Conservation (phyloP, 257 asterid genomes). For the Schizonepeta tenuifolia region DNA sequence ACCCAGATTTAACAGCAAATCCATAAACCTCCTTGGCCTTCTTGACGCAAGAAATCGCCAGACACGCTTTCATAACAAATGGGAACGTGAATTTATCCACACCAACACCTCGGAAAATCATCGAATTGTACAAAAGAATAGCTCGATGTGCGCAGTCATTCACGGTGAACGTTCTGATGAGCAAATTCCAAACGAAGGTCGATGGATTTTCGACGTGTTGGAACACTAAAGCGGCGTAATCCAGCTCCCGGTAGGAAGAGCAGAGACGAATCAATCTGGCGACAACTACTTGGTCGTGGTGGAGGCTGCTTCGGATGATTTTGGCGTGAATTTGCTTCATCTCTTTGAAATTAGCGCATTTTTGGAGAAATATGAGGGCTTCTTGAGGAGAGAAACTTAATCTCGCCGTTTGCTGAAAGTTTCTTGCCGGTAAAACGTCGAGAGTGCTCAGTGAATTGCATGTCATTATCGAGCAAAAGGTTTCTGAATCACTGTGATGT, state of each 20-base stretch:
- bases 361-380: constrained; percentile 49
- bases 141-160: constrained; percentile 45
- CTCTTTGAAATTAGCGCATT: constrained; percentile 51
- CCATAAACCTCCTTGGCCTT: constrained; percentile 64
- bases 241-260: constrained; percentile 45
- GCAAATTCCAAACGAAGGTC: constrained; percentile 51
- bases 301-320: constrained; percentile 45
- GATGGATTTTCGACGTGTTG: constrained; percentile 44
- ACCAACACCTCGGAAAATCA: constrained; percentile 46
- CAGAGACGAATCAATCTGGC: constrained; percentile 53
- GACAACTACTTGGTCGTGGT: constrained; percentile 38
- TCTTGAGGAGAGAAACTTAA: constrained; percentile 47
- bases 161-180: constrained; percentile 47
- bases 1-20: constrained; percentile 53
- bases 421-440: constrained; percentile 41
- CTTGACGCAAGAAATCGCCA: constrained; percentile 41
- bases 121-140: constrained; percentile 46
- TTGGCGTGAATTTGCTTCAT: constrained; percentile 54
- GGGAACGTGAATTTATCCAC: constrained; percentile 64
- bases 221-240: constrained; percentile 49
- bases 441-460: constrained; percentile 43
- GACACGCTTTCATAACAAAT: constrained; percentile 62
- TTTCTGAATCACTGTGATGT: not conserved
- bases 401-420: constrained; percentile 19
- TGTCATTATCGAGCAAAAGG: constrained; percentile 38